These are phyloP conservation scores for Rehmannia glutinosa DNA, from an alignment of 257 asterid genomes.

Conservation along the genomic window DNA sequence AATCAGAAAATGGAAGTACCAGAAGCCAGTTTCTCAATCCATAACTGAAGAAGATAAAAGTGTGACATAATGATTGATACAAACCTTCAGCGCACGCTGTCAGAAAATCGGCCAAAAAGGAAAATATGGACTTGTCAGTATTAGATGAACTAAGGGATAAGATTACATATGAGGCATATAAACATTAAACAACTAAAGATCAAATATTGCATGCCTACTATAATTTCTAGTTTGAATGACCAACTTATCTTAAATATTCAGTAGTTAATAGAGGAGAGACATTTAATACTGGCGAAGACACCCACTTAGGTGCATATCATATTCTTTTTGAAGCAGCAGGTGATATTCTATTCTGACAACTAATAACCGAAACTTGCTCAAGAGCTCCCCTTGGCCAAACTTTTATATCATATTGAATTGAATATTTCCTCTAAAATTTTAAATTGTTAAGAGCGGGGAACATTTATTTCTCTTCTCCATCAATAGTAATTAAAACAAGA, in stretches of 20 bases:
- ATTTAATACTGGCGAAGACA: neutral
- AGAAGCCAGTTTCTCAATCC: slow-evolving; percentile 18
- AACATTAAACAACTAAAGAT: slow-evolving; percentile 4
- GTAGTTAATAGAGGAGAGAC: slow-evolving; percentile 1
- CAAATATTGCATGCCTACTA: neutral
- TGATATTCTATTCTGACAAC: neutral
- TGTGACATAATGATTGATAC: slow-evolving; percentile 20
- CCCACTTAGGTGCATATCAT: neutral
- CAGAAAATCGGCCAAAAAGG: slow-evolving; percentile 24
- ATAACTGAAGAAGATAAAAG: slow-evolving; percentile 22
- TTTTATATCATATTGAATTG: neutral
- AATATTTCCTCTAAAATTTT: neutral
- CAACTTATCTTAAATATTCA: slow-evolving; percentile 5
- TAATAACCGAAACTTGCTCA: neutral
- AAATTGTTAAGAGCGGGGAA: neutral
- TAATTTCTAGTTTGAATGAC: slow-evolving; percentile 4
- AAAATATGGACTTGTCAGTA: slow-evolving; percentile 21
- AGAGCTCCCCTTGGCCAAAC: neutral
- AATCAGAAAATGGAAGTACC: slow-evolving; percentile 22
- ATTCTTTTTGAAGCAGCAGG: neutral
- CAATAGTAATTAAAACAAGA: neutral
- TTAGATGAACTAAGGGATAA: slow-evolving; percentile 13
- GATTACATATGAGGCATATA: neutral
- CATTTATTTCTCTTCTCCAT: neutral
- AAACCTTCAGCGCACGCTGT: slow-evolving; percentile 96